Conservation (phyloP, 768 basidiomycete genomes). For the Boletus coccyginus region DNA sequence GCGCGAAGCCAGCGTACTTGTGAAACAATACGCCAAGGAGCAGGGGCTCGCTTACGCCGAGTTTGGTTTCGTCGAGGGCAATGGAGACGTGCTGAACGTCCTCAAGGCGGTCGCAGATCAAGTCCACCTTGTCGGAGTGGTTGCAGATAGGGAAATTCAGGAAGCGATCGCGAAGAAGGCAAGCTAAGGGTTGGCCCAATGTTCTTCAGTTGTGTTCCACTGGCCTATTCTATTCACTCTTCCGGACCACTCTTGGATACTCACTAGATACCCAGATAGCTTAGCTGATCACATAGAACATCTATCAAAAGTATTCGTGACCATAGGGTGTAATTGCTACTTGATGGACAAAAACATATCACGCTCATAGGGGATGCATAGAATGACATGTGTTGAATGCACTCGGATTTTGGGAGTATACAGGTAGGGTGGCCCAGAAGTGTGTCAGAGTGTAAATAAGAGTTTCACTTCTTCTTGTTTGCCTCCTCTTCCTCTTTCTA, state of each 20-base stretch:
- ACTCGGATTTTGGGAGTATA: constrained; percentile 39
- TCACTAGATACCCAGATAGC: constrained; percentile 16
- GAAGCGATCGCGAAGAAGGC: constrained; percentile 56
- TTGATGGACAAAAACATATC: not conserved
- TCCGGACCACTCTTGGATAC: not conserved
- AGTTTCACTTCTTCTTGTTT: constrained; percentile 80
- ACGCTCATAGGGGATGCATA: constrained; percentile 30
- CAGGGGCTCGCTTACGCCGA: constrained; percentile 86
- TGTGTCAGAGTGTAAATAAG: constrained; percentile 18
- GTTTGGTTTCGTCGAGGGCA: constrained; percentile 87
- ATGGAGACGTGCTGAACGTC: constrained; percentile 78
- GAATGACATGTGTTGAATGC: constrained; percentile 25
- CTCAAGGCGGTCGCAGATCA: constrained; percentile 86
- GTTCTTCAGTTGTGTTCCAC: not conserved
- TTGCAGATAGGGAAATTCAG: constrained; percentile 72
- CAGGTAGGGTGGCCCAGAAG: constrained; percentile 18
- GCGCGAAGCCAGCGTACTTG: constrained; percentile 72
- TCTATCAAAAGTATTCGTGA: not conserved
- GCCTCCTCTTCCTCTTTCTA: constrained; percentile 93
- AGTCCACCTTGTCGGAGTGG: constrained; percentile 74
- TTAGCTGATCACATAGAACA: not conserved
- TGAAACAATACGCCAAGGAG: constrained; percentile 85
- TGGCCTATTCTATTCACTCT: constrained; percentile 1
- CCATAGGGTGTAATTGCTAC: not conserved
- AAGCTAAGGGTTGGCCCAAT: not conserved